Base-by-base conservation (phyloP, 352 stramenopile genomes). In the Stephanocyclus meneghinianus region DNA sequence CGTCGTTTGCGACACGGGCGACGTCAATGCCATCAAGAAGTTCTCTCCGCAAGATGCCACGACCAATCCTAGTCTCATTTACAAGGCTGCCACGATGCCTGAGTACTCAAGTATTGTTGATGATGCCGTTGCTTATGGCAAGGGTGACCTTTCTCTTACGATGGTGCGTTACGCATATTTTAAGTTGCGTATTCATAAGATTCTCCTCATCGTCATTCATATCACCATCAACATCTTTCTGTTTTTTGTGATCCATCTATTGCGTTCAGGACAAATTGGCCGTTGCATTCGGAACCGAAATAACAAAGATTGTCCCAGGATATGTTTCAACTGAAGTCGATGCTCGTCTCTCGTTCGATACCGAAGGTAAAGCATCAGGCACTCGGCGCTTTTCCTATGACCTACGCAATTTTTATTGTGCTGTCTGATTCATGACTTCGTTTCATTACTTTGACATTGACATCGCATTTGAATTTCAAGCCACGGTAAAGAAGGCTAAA, bases 241-340 rank as follows among this genome's bases (percentile, higher is more conserved):
- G 8, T 26, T 60, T 29, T 7, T 37, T 35, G 11, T 60, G 11
- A 11, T 53, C 45, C n/a, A 10, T 16, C n/a, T 53, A 53, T 6
- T 53, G 26, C 35, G 5, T 61, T 16, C 21, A 69, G 61, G 98
- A 99, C 90, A 98, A 98, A 90, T 89, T 99, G 48, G 97, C 96
- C 50, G 98, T 99, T 59, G 98, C 98, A 83, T 99, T 99, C 86
- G 98, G 98, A 64, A 84, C 96, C 4, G 97, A 99, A 85, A 99
- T 99, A 80, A 95, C 98, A 53, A 99, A 99, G 87, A 97, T 99
- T 84, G 97, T 99, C 37, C 96, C 97, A 26, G 98, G 98, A 64
- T 99, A 99, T 88, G 97, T 99, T 57, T 99, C 97, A 9, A 99
- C 97, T 2, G 98, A 99, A 90, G 98, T 99, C 11, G 98, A 99